Conservation (phyloP, 1,284 basidiomycete species). For the Vanrija humicola region DNA sequence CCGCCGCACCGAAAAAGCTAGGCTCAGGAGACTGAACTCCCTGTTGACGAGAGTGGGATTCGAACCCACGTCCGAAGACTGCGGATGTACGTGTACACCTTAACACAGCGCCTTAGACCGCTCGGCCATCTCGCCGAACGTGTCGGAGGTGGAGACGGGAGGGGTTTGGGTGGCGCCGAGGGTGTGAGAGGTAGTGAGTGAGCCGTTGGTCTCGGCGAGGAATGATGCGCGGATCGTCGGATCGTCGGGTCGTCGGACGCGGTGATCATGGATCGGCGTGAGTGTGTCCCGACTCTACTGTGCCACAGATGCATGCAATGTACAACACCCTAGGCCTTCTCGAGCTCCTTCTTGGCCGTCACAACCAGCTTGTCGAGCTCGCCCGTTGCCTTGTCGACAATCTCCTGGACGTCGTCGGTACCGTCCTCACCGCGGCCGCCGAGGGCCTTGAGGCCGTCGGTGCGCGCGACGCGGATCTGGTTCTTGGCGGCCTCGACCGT, state of each 20-base stretch:
- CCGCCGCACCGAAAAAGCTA: too few species aligned
- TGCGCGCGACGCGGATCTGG: conserved; percentile 40
- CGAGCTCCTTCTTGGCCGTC: conserved; percentile 48
- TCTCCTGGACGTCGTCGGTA: conserved; percentile 39
- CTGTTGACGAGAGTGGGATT: conserved; percentile 35
- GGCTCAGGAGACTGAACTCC: too few species aligned
- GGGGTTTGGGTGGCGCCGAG: too few species aligned
- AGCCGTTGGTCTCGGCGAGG: too few species aligned
- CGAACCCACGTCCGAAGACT: conserved; percentile 47
- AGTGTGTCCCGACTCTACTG: too few species aligned
- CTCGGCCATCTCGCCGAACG: conserved; percentile 19
- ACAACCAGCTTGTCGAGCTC: conserved; percentile 38
- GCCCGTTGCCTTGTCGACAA: conserved; percentile 35
- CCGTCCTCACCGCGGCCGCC: conserved; percentile 38
- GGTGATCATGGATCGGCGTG: too few species aligned
- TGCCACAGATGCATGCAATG: too few species aligned
- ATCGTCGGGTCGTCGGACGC: too few species aligned
- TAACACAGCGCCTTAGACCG: conserved; percentile 26
- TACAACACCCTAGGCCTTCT: conserved; percentile 20
- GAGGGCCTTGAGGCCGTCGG: conserved; percentile 42
- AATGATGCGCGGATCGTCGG: too few species aligned
- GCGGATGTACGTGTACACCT: conserved; percentile 9
- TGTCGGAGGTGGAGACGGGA: too few species aligned
- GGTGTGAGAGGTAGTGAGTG: too few species aligned
- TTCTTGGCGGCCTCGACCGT: conserved; percentile 44